phyloP scores from a whole-genome alignment of 305 asterid genomes.

The Solanum hybrid region DNA sequence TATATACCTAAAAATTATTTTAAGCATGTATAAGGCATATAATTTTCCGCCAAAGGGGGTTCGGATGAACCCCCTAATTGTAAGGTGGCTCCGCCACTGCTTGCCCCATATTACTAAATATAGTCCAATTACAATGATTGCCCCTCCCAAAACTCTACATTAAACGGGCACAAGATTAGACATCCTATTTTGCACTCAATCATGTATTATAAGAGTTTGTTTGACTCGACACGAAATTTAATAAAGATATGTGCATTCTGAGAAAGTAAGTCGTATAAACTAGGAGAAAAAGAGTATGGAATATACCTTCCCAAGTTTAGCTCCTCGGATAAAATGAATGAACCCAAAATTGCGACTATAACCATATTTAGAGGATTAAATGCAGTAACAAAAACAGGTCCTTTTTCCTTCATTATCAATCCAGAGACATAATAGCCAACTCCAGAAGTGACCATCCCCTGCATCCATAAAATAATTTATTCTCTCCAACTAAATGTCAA shows the following conservation, averaged over 20 bases:
- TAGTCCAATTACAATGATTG: conserved; percentile 1
- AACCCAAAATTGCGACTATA: conserved; percentile 18
- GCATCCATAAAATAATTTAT: neutral
- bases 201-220: neutral
- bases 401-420: conserved; percentile 13
- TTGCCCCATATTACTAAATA: conserved; percentile 10
- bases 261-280: neutral
- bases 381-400: conserved; percentile 24
- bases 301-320: conserved; percentile 22
- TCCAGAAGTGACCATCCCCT: conserved; percentile 29
- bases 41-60: too few relatives aligned
- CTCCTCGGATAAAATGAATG: conserved; percentile 23
- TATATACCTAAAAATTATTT: too few relatives aligned
- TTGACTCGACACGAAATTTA: neutral
- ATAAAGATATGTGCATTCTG: too few relatives aligned
- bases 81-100: too few relatives aligned
- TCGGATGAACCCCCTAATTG: too few relatives aligned
- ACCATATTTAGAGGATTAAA: conserved; percentile 28
- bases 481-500: neutral
- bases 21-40: too few relatives aligned
- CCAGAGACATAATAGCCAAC: conserved; percentile 21
- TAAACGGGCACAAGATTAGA: neutral
- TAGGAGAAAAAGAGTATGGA: neutral
- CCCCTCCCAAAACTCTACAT: conserved; percentile 11
- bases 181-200: neutral